These are phyloP conservation scores for Picea engelmannii DNA, from an alignment of 83 land plant genomes.

Conservation along the genomic window DNA sequence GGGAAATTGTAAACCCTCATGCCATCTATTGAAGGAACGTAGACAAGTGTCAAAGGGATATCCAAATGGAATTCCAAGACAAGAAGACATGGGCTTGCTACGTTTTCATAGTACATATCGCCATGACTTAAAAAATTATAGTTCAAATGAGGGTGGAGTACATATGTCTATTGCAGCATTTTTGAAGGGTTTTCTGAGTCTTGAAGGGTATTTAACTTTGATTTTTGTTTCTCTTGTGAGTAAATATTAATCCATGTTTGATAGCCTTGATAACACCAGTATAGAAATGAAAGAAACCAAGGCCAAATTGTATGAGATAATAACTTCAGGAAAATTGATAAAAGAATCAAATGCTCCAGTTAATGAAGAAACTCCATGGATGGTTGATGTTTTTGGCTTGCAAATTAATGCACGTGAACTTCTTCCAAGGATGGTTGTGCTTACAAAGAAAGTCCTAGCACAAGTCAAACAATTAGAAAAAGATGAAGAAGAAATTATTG, in stretches of 20 bases:
- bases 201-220: constrained; percentile 95
- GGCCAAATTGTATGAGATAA: background rate
- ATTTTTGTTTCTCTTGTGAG: constrained; percentile 99
- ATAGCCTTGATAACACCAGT: constrained; percentile 67
- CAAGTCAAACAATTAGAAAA: constrained; percentile 74
- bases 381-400: constrained; percentile 92
- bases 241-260: constrained; percentile 97
- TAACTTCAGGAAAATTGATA: constrained; percentile 41
- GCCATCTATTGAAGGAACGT: too few species aligned
- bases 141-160: constrained; percentile 98
- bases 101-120: constrained; percentile 98
- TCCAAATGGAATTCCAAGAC: too few species aligned
- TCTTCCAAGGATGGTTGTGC: constrained; percentile 71
- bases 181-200: constrained; percentile 94
- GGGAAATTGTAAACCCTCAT: too few species aligned
- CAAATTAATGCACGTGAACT: constrained; percentile 84
- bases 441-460: constrained; percentile 7
- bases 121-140: constrained; percentile 96
- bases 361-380: constrained; percentile 79
- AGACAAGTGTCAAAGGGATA: too few species aligned
- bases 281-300: too few species aligned
- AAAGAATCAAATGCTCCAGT: constrained; percentile 26
- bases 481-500: constrained; percentile 44
- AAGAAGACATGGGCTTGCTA: constrained; percentile 96
- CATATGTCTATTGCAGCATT: constrained; percentile 99